Percentiles rank a stretch among this genome's conserved stretches.
These are phyloP conservation scores for Yamadazyma diddensiae DNA, from an alignment of 1,139 yeast genomes.

Conservation along the genomic window DNA sequence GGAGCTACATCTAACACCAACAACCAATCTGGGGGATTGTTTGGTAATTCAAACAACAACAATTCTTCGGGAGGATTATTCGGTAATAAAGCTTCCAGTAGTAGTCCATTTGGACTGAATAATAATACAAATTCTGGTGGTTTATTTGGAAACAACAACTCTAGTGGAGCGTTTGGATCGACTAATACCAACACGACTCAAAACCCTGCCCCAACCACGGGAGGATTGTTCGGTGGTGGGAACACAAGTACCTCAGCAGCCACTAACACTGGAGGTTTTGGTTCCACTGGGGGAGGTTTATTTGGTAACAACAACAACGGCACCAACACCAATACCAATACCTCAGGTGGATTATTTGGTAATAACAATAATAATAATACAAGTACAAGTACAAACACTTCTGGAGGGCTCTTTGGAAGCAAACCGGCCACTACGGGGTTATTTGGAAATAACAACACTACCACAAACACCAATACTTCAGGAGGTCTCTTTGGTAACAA, in stretches of 20 bases:
- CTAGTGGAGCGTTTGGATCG: slow-evolving; percentile 7
- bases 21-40: slow-evolving; percentile 5
- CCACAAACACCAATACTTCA: slow-evolving; percentile 10
- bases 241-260: slow-evolving; percentile 7
- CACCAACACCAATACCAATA: slow-evolving; percentile 7
- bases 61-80: slow-evolving; percentile 16
- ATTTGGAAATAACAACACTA: slow-evolving; percentile 14
- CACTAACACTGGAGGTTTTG: slow-evolving; percentile 16
- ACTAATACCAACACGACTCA: slow-evolving; percentile 1
- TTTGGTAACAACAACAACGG: slow-evolving; percentile 6
- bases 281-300: slow-evolving; percentile 1
- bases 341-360: slow-evolving; percentile 17
- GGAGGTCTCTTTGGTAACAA: slow-evolving; percentile 18
- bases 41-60: slow-evolving; percentile 6
- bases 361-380: slow-evolving; percentile 12
- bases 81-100: slow-evolving; percentile 8
- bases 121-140: slow-evolving; percentile 2
- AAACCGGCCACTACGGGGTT: slow-evolving; percentile 4
- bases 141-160: slow-evolving; percentile 10
- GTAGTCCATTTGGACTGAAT: neutral
- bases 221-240: slow-evolving; percentile 18
- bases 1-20: slow-evolving; percentile 7
- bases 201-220: slow-evolving; percentile 6
- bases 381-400: slow-evolving; percentile 10
- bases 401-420: slow-evolving; percentile 15